These are phyloP conservation scores for Leccinum angustisporum DNA, from an alignment of 1,284 basidiomycete species.

Conservation along the genomic window DNA sequence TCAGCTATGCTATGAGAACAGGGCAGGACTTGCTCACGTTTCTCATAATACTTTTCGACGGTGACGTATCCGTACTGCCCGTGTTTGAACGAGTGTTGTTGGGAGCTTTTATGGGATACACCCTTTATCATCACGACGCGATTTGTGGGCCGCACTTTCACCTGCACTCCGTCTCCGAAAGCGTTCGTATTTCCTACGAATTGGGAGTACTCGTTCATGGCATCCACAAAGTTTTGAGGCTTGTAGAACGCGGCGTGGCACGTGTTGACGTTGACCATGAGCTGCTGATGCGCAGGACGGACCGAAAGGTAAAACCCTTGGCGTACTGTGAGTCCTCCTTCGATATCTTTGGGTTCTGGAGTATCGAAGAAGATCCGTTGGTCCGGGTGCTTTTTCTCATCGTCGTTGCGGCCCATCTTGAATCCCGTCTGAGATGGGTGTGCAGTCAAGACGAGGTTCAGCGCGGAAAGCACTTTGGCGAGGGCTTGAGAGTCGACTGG, in stretches of 20 bases:
- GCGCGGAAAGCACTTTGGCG: slow-evolving; percentile 45
- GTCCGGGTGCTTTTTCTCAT: slow-evolving; percentile 28
- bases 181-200: slow-evolving; percentile 47
- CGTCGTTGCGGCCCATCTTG: slow-evolving; percentile 45
- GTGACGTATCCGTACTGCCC: slow-evolving; percentile 50
- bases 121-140: slow-evolving; percentile 62
- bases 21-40: slow-evolving; percentile 43
- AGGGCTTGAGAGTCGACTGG: slow-evolving; percentile 38
- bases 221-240: slow-evolving; percentile 58
- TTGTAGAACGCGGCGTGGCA: slow-evolving; percentile 77
- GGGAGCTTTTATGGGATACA: slow-evolving; percentile 46
- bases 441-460: slow-evolving; percentile 51
- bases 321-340: slow-evolving; percentile 59
- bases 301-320: slow-evolving; percentile 77
- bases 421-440: slow-evolving; percentile 36
- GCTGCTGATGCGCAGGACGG: slow-evolving; percentile 64
- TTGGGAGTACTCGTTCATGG: slow-evolving; percentile 51
- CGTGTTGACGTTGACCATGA: slow-evolving; percentile 80
- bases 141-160: slow-evolving; percentile 56
- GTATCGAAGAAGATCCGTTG: slow-evolving; percentile 41
- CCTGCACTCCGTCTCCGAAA: slow-evolving; percentile 60
- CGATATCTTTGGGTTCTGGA: slow-evolving; percentile 21
- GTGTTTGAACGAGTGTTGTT: slow-evolving; percentile 53
- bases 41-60: slow-evolving; percentile 62
- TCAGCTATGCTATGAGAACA: slow-evolving; percentile 1